Base-by-base conservation (phyloP, 2,329 filamentous ascomycete species). In the Aureobasidium musti region DNA sequence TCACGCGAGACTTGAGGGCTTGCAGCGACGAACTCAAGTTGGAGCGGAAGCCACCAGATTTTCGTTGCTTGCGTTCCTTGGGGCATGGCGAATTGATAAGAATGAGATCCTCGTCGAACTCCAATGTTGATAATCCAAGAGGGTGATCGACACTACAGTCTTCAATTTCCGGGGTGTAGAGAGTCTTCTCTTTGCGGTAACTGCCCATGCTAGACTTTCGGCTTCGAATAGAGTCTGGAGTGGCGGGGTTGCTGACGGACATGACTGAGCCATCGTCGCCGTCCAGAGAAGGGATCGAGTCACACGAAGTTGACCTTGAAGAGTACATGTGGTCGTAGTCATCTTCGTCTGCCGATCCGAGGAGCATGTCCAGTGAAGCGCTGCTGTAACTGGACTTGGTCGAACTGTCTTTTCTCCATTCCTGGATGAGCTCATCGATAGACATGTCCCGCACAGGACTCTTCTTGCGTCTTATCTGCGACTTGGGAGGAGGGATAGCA, bases 21-120 rank as follows among this genome's bases (percentile, higher is more conserved):
- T 86, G 83, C 23, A 89, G 74, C 0, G 86, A 88, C 2, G 85
- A 84, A 0, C 86, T 88, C 50, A 89, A 77, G 68, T 88, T 88
- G 0, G 86, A 89, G 68, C 85, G 87, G 77, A 88, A 85, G 1
- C 81, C 82, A 35, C 52, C 43, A 35, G 64, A 59, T 45, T 60
- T 66, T 14, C 64, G 43, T 33, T 67, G 65, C 21, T 67, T 67
- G 35, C 66, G 63, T 13, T 66, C 79, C 60, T 77, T 78, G 5
- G 80, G 69, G 64, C 81, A 81, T 52, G 81, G 79, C 33, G 76
- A 71, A 26, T 75, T 69, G 19, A 74, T 33, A 65, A 66, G 65
- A 35, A 77, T 72, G 70, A 72, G 73, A 17, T 75, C 67, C 50
- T 69, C 59, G 28, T 77, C 72, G 3, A 67, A 35, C 5, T 69